A percentile compares a stretch with the other conserved stretches of the same genome.
Evolutionary conservation across 148 eudicot species (phyloP).

Genomic region (Spergularia bocconei): DNA sequence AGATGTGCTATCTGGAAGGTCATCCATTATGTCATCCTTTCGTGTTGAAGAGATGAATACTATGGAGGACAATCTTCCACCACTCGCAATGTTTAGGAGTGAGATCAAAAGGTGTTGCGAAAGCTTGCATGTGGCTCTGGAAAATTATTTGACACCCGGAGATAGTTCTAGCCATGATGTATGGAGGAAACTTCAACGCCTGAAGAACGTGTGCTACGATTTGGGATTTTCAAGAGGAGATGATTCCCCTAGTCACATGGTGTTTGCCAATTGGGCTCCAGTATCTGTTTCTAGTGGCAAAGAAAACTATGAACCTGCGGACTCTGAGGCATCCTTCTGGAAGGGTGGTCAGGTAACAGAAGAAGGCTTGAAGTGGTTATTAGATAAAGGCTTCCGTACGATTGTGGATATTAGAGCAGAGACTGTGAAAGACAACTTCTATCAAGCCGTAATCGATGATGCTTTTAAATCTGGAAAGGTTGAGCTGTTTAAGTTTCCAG

Average conservation of each 20-base stretch:
- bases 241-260: slow-evolving; percentile 58
- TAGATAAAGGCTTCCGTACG: slow-evolving; percentile 73
- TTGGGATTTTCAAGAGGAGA: slow-evolving; percentile 82
- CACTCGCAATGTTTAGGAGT: slow-evolving; percentile 77
- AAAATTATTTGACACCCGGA: slow-evolving; percentile 63
- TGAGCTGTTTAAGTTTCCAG: slow-evolving; percentile 67
- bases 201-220: slow-evolving; percentile 86
- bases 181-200: slow-evolving; percentile 81
- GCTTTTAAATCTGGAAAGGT: slow-evolving; percentile 62
- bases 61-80: slow-evolving; percentile 70
- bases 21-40: slow-evolving; percentile 50
- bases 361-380: slow-evolving; percentile 83
- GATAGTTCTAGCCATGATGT: slow-evolving; percentile 55
- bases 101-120: slow-evolving; percentile 96
- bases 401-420: slow-evolving; percentile 93
- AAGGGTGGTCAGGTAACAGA: slow-evolving; percentile 96
- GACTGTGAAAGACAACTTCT: slow-evolving; percentile 65
- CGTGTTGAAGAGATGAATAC: slow-evolving; percentile 43
- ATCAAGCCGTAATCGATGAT: slow-evolving; percentile 50
- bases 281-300: slow-evolving; percentile 54
- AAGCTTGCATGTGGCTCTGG: slow-evolving; percentile 93
- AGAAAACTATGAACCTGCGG: slow-evolving; percentile 41
- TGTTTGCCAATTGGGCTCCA: slow-evolving; percentile 86
- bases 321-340: slow-evolving; percentile 71
- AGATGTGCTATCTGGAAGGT: slow-evolving; percentile 85